Base-by-base conservation (phyloP, 1,139 yeast genomes). In the Pichia sp. region DNA sequence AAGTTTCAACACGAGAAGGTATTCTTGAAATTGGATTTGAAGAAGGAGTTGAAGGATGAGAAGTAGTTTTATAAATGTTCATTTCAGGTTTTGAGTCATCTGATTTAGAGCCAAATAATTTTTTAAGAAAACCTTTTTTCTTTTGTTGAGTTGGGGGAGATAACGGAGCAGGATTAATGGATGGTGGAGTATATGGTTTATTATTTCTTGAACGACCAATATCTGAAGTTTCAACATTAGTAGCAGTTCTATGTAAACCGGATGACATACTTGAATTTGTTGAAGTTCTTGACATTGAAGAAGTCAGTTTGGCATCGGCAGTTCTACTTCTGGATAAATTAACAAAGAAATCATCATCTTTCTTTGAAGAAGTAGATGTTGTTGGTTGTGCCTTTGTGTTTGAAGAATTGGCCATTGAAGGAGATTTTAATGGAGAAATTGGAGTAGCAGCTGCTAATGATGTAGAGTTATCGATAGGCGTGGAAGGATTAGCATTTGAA, bases 61-160 rank as follows among this genome's bases (percentile, higher is more conserved):
- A 41, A n/a, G 27, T 6, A 7, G 34, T 28, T 29, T 31, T 41
- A 28, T 41, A 36, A 24, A 37, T 32, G 22, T 27, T 34, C 5
- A 23, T 27, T 18, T 34, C 42, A 13, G 39, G 35, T 29, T 35
- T 40, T 4, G 43, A 4, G 16, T 38, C 48, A 18, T 49, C 56
- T 24, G 54, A 57, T 43, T 56, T 62, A 35, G 59, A 57, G 7
- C 68, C 63, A 50, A 70, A 69, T 25, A 69, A 40, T 33, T 52
- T 57, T 40, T 55, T 56, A 38, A 59, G 54, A 28, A 59, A 57
- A 7, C 57, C 53, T 25, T 50, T 58, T 40, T 54, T 56, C 31
- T 50, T 49, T 7, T 49, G 42, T 16, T 42, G 38, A 4, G 43
- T 23, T 6, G 42, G 38, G n/a, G 45, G 38, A 7, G 32, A 14